phyloP scores from a whole-genome alignment of 1,284 basidiomycete genomes.

The Pholiota adiposa region DNA sequence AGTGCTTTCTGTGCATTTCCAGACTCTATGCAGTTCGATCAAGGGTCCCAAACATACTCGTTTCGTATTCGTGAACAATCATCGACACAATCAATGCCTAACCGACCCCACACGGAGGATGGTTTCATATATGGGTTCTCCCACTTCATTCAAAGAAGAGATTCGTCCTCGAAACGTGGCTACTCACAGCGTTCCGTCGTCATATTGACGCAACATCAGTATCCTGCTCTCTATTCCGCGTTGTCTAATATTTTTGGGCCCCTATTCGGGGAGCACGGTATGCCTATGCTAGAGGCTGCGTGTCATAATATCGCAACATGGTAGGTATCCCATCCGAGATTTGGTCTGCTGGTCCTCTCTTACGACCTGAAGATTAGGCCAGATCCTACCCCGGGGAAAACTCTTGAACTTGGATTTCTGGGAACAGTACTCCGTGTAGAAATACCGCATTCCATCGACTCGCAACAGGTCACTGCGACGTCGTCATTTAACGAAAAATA shows the following conservation, averaged over 20 bases:
- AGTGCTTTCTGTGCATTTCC: slow-evolving; percentile 96
- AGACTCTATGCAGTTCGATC: slow-evolving; percentile 82
- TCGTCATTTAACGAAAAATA: slow-evolving; percentile 51
- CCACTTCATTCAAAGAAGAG: slow-evolving; percentile 78
- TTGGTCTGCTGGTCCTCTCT: slow-evolving; percentile 18
- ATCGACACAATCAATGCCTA: slow-evolving; percentile 30
- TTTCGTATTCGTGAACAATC: slow-evolving; percentile 65
- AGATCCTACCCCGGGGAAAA: slow-evolving; percentile 65
- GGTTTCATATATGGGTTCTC: slow-evolving; percentile 86
- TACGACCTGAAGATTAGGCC: slow-evolving; percentile 64
- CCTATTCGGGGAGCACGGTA: slow-evolving; percentile 74
- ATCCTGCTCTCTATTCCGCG: slow-evolving; percentile 81
- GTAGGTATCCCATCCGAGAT: slow-evolving; percentile 48
- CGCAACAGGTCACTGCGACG: slow-evolving; percentile 70
- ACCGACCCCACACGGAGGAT: slow-evolving; percentile 50
- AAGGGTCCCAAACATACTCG: slow-evolving; percentile 75
- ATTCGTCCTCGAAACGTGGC: slow-evolving; percentile 75
- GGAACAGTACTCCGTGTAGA: slow-evolving; percentile 76
- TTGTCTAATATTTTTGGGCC: slow-evolving; percentile 78
- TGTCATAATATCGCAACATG: slow-evolving; percentile 87
- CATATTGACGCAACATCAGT: slow-evolving; percentile 83
- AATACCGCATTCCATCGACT: slow-evolving; percentile 71
- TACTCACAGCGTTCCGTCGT: slow-evolving; percentile 87
- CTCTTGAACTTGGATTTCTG: slow-evolving; percentile 80
- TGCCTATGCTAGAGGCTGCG: slow-evolving; percentile 83